Evolutionary conservation across 345 rosid species (phyloP), one percentile per base, ranked within the genome.

Genomic region (Geranium rotundifolium): DNA sequence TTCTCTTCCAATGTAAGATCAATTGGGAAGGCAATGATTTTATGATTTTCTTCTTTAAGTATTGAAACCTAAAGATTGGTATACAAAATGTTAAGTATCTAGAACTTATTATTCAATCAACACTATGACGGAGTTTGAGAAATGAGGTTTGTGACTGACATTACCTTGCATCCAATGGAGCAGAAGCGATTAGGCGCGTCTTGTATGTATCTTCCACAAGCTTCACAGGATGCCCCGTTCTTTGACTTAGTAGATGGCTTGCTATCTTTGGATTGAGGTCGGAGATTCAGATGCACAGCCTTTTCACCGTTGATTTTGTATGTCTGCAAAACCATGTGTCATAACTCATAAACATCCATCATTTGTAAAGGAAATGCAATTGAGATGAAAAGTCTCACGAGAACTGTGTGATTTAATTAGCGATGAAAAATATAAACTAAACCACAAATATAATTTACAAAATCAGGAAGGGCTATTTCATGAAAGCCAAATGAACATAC

Each of bases 241-340:
- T 86, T 88, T 9, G 85, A 77, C 71, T 91, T 86, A 2, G 95
- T 82, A 12, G 97, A 88, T 54, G 96, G 91, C 60, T 82, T 88
- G 58, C 90, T 68, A 56, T 91, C 96, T 73, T 85, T 86, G 5
- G 78, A 67, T 68, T 86, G 88, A 31, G 96, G 97, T 68, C 96
- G 67, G 2, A 96, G 84, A 66, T 76, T 86, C 78, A 91, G 74
- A 73, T 88, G 97, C 41, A 91, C 85, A 4, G 96, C 95, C 65
- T 85, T 88, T 66, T 86, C 96, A 14, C 96, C 96, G 69, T 91
- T 91, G 73, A 88, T 83, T 78, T 86, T 88, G 59, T 91, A 91
- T 52, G 96, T 85, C 97, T 88, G 76, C 71, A 69, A 19, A 54
- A 34, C 41, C 27, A 23, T 23, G 1, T 23, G 27, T 23, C 27